Conservation (phyloP, 768 basidiomycete genomes). For the Rhodotorula toruloides region DNA sequence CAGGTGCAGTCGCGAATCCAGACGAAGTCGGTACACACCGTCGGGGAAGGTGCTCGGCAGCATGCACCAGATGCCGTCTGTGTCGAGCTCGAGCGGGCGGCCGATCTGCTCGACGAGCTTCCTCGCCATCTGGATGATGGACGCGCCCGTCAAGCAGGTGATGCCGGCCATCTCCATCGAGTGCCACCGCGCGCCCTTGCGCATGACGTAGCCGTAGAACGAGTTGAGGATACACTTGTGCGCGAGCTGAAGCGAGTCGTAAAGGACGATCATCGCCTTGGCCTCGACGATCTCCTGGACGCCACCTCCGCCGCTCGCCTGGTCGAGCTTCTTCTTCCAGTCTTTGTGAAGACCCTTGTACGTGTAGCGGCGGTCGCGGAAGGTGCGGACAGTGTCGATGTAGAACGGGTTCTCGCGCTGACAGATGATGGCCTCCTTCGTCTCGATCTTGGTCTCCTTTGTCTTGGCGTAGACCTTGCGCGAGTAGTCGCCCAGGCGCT, state of each 20-base stretch:
- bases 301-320: slow-evolving; percentile 59
- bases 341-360: slow-evolving; percentile 98
- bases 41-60: slow-evolving; percentile 95
- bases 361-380: slow-evolving; percentile 95
- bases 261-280: slow-evolving; percentile 97
- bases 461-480: slow-evolving; percentile 98
- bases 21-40: slow-evolving; percentile 21
- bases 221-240: slow-evolving; percentile 99
- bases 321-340: slow-evolving; percentile 97
- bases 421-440: slow-evolving; percentile 88
- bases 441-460: slow-evolving; percentile 93
- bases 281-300: slow-evolving; percentile 90
- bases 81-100: slow-evolving; percentile 92
- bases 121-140: slow-evolving; percentile 97
- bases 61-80: slow-evolving; percentile 99
- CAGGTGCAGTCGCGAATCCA: too few species aligned
- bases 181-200: slow-evolving; percentile 98
- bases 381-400: slow-evolving; percentile 92
- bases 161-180: slow-evolving; percentile 99
- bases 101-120: slow-evolving; percentile 96
- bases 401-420: slow-evolving; percentile 98
- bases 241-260: slow-evolving; percentile 95
- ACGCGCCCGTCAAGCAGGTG: slow-evolving; percentile 93
- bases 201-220: slow-evolving; percentile 99
- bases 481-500: slow-evolving; percentile 96